These are phyloP conservation scores for Drechslera avenae DNA, from an alignment of 2,329 filamentous ascomycete genomes.

Conservation along the genomic window DNA sequence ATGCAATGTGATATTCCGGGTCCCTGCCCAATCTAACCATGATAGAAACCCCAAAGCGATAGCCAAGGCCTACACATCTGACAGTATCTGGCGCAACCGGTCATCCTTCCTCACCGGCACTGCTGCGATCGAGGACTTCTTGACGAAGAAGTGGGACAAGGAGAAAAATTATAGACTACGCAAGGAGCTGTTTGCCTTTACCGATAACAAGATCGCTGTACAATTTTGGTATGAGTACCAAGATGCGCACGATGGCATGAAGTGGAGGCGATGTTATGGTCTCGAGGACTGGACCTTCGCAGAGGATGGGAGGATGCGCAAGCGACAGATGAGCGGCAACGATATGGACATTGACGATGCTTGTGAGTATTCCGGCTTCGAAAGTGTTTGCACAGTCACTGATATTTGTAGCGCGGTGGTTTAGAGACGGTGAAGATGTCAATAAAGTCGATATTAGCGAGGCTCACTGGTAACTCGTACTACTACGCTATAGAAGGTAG, in stretches of 20 bases:
- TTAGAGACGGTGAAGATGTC: constrained; percentile 70
- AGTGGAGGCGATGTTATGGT: constrained; percentile 80
- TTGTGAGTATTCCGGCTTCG: constrained; percentile 19
- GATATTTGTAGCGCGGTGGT: constrained; percentile 64
- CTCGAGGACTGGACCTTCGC: constrained; percentile 81
- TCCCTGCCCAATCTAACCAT: constrained; percentile 8
- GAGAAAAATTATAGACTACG: constrained; percentile 75
- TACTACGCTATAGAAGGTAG: constrained; percentile 4
- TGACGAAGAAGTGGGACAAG: constrained; percentile 74
- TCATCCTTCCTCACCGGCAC: constrained; percentile 71
- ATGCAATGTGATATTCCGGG: constrained; percentile 23
- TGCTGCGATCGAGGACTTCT: constrained; percentile 68
- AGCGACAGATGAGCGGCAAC: constrained; percentile 77
- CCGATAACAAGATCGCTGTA: constrained; percentile 77
- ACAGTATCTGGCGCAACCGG: constrained; percentile 82
- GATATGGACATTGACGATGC: constrained; percentile 66
- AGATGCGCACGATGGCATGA: constrained; percentile 64
- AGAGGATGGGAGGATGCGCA: constrained; percentile 71
- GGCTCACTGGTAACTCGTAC: constrained; percentile 62
- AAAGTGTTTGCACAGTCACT: constrained; percentile 2
- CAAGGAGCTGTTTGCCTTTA: constrained; percentile 83
- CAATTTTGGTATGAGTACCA: constrained; percentile 91
- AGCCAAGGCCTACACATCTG: constrained; percentile 73
- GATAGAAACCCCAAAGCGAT: constrained; percentile 67
- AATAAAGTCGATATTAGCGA: constrained; percentile 69